Percentiles rank a stretch among this genome's conserved stretches.
Conservation (phyloP, 352 stramenopile species). For the Plasmopara muralis region DNA sequence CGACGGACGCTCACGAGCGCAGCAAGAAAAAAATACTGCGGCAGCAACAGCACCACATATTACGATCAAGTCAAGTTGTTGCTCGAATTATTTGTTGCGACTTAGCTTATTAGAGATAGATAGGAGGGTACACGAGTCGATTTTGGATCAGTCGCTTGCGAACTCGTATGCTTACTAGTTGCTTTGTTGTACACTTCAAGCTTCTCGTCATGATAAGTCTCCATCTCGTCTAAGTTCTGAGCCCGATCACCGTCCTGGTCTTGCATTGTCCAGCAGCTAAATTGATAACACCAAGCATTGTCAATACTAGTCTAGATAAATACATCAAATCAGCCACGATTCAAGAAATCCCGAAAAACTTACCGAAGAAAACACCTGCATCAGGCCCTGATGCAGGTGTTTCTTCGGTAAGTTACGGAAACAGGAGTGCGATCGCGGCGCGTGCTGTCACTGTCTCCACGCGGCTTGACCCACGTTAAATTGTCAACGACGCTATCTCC, state of each 20-base stretch:
- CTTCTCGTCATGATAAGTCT: no score
- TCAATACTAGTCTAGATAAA: slow-evolving; percentile 28
- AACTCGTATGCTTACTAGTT: no score
- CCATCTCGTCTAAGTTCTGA: no score
- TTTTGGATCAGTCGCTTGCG: no score
- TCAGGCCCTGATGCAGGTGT: slow-evolving; percentile 36
- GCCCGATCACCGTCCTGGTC: no score
- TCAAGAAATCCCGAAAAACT: slow-evolving; percentile 51
- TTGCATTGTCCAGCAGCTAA: neutral
- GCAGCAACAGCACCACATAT: slow-evolving; percentile 31
- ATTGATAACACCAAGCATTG: slow-evolving; percentile 16
- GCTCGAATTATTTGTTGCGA: neutral
- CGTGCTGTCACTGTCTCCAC: slow-evolving; percentile 54
- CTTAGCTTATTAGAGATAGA: no score
- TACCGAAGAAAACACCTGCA: slow-evolving; percentile 50
- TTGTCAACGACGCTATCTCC: slow-evolving; percentile 57
- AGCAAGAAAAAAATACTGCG: slow-evolving; percentile 31
- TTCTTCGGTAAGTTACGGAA: slow-evolving; percentile 36
- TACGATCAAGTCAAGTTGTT: slow-evolving; percentile 26
- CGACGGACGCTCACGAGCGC: slow-evolving; percentile 32
- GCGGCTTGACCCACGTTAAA: slow-evolving; percentile 65
- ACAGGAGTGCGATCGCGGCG: slow-evolving; percentile 39
- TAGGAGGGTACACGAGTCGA: no score
- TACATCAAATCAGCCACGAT: slow-evolving; percentile 44
- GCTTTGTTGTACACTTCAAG: no score